Evolutionary conservation across 257 asterid species (phyloP).

Genomic region (Coffea canephora): DNA sequence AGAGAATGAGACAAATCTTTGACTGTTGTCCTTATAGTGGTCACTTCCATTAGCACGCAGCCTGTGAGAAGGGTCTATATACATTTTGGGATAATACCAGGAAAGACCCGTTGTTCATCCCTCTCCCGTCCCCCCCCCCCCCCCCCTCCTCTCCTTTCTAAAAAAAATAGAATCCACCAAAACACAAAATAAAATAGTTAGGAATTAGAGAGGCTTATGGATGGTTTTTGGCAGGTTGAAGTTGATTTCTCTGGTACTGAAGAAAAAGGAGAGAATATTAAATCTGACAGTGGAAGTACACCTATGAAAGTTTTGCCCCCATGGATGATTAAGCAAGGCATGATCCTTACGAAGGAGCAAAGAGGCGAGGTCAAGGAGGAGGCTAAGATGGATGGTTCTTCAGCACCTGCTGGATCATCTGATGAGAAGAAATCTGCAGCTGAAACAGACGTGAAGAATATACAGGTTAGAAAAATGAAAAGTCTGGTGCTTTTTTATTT

Average conservation of each 20-base stretch:
- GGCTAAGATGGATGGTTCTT: conserved; percentile 44
- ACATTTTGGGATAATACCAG: no score
- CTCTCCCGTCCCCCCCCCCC: no score
- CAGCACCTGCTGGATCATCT: conserved; percentile 36
- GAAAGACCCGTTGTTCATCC: neutral
- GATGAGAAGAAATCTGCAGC: conserved; percentile 70
- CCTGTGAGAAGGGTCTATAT: neutral
- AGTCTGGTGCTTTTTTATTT: conserved; percentile 9
- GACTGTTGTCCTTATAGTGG: neutral
- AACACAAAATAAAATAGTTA: no score
- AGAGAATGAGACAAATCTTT: neutral
- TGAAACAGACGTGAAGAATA: conserved; percentile 52
- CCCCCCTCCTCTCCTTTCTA: no score
- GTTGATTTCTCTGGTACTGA: conserved; percentile 85
- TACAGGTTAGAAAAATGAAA: conserved; percentile 41
- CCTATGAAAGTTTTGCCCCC: conserved; percentile 89
- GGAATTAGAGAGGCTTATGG: conserved; percentile 1
- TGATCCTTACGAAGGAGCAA: conserved; percentile 88
- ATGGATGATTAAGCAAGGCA: conserved; percentile 94
- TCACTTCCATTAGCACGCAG: neutral
- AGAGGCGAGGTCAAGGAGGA: conserved; percentile 74
- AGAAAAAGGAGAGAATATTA: conserved; percentile 63
- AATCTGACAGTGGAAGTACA: conserved; percentile 41
- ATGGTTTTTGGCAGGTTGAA: conserved; percentile 66
- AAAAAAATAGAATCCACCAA: no score